Conservation (phyloP, 495 filamentous ascomycete genomes). For the Geoglossum glabrum region DNA sequence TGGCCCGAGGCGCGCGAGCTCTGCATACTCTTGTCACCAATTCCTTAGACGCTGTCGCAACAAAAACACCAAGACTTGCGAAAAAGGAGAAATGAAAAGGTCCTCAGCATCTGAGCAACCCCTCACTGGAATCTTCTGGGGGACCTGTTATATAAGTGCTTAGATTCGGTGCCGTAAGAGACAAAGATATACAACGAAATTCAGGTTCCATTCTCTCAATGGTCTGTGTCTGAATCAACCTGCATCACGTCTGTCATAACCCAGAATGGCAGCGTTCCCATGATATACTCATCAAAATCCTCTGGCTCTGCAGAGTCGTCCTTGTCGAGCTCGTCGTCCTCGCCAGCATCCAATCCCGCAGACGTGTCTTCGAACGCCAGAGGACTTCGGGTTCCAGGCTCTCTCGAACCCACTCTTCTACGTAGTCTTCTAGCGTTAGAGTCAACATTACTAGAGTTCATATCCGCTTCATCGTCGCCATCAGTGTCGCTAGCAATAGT, state of each 20-base stretch:
- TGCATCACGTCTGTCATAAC: constrained; percentile 11
- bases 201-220: background rate
- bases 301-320: constrained; percentile 10
- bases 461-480: constrained; percentile 12
- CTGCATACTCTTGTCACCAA: too few relatives aligned
- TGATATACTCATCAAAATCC: constrained; percentile 4
- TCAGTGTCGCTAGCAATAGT: constrained; percentile 16
- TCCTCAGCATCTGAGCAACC: background rate
- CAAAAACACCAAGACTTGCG: too few relatives aligned
- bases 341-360: background rate
- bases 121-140: background rate
- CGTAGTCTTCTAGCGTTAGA: constrained; percentile 15
- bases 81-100: too few relatives aligned
- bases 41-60: too few relatives aligned
- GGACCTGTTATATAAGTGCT: background rate
- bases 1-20: too few relatives aligned
- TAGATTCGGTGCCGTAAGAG: background rate
- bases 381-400: background rate
- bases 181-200: background rate
- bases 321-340: constrained; percentile 12
- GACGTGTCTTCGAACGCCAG: background rate
- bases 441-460: constrained; percentile 12
- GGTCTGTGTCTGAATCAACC: constrained; percentile 10
- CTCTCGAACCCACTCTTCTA: constrained; percentile 9
- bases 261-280: constrained; percentile 15